Conservation (phyloP, 148 eudicot species). For the Amaranthus cruentus region DNA sequence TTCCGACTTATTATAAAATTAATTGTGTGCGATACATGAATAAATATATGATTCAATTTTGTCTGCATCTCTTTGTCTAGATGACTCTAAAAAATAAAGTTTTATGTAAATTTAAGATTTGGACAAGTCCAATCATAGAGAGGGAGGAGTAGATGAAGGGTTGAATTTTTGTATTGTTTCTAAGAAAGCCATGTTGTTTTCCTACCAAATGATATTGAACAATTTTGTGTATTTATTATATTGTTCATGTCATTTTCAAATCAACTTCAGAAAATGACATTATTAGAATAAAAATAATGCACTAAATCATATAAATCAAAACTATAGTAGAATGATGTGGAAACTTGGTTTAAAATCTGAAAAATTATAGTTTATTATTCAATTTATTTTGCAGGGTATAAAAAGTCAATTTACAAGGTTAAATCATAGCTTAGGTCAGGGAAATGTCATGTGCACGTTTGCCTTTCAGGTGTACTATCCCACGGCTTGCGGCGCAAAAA, state of each 20-base stretch:
- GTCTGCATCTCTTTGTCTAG: no score
- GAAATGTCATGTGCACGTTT: conserved; percentile 30
- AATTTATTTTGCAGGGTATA: conserved; percentile 5
- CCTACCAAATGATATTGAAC: conserved; percentile 4
- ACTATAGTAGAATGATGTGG: conserved; percentile 12
- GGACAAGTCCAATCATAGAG: conserved; percentile 39
- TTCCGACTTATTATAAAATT: no score
- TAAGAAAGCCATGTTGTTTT: conserved; percentile 7
- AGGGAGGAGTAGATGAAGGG: conserved; percentile 6
- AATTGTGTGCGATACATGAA: no score
- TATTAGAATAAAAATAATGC: conserved; percentile 17
- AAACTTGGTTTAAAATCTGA: conserved; percentile 11
- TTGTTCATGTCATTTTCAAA: conserved; percentile 23
- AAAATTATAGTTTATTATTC: background rate
- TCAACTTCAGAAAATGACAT: conserved; percentile 28
- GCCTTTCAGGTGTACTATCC: conserved; percentile 28
- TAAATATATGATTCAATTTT: no score
- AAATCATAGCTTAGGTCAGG: conserved; percentile 27
- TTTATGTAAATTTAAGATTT: conserved; percentile 12
- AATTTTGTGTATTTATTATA: conserved; percentile 6
- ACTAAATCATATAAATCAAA: conserved; percentile 21
- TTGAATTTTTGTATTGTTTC: conserved; percentile 5
- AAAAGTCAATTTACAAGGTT: conserved; percentile 24
- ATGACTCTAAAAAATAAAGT: no score
- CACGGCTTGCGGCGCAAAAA: conserved; percentile 12